phyloP scores from a whole-genome alignment of 768 basidiomycete genomes.

The Boletus vinaceobasis region DNA sequence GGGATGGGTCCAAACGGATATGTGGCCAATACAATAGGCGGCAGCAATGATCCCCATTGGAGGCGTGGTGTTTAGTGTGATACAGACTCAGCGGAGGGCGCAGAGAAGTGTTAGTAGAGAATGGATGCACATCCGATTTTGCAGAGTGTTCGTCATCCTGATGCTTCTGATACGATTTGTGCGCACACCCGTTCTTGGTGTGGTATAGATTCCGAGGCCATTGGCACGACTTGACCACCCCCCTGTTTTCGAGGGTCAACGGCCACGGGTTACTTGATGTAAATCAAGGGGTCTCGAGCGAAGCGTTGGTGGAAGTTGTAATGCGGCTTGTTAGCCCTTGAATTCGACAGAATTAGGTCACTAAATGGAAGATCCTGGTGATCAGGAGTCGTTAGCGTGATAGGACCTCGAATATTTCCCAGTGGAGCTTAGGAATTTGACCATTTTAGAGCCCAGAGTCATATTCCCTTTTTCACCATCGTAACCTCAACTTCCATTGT shows the following conservation, averaged over 20 bases:
- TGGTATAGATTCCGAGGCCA: slow-evolving; percentile 14
- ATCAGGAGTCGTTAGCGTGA: slow-evolving; percentile 24
- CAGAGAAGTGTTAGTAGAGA: slow-evolving; percentile 24
- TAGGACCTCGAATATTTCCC: slow-evolving; percentile 20
- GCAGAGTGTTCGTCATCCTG: slow-evolving; percentile 11
- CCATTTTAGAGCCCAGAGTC: slow-evolving; percentile 19
- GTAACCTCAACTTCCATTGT: slow-evolving; percentile 31
- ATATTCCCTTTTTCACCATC: slow-evolving; percentile 25
- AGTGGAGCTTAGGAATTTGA: slow-evolving; percentile 22
- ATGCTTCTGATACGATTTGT: slow-evolving; percentile 24
- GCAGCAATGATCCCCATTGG: slow-evolving; percentile 10
- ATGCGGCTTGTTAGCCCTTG: slow-evolving; percentile 14
- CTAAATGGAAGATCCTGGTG: slow-evolving; percentile 31
- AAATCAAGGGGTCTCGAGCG: slow-evolving; percentile 16
- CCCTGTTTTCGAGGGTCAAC: slow-evolving; percentile 21
- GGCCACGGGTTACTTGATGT: slow-evolving; percentile 15
- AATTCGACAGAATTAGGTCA: slow-evolving; percentile 17
- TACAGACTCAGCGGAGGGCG: slow-evolving; percentile 19
- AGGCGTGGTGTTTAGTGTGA: slow-evolving; percentile 5
- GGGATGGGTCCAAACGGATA: slow-evolving; percentile 4
- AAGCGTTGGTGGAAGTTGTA: slow-evolving; percentile 4
- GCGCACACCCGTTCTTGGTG: not conserved
- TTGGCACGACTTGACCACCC: not conserved
- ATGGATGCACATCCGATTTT: slow-evolving; percentile 26
- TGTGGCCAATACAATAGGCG: slow-evolving; percentile 2